phyloP scores from a whole-genome alignment of 805 yeast species.

The Scheffersomyces ergatensis region DNA sequence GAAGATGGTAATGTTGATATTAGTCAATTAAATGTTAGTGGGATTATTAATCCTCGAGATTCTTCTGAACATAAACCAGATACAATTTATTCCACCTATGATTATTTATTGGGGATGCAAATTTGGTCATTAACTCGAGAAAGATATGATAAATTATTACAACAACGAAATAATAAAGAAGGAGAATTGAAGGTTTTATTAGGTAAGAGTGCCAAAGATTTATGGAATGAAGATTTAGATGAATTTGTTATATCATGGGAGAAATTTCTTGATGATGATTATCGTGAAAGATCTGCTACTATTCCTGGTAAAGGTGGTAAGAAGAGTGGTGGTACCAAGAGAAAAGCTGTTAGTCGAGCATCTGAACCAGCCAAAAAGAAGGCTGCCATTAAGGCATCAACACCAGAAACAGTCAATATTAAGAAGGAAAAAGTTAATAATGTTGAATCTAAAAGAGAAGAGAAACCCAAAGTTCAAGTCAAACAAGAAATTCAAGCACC shows the following conservation, averaged over 20 bases:
- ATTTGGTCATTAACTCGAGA: conserved; percentile 92
- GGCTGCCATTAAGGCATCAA: conserved; percentile 1
- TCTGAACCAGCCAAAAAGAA: conserved; percentile 2
- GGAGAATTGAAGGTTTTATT: conserved; percentile 65
- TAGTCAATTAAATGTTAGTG: conserved; percentile 24
- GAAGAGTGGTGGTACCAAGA: conserved; percentile 29
- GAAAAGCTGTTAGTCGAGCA: conserved; percentile 14
- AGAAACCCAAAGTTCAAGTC: conserved; percentile 2
- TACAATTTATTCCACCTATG: conserved; percentile 65
- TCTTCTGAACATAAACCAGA: conserved; percentile 47
- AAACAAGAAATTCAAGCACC: conserved; percentile 3
- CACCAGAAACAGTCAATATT: conserved; percentile 6
- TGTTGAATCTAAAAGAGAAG: conserved; percentile 2
- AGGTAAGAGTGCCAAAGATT: conserved; percentile 72
- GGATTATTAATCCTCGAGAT: conserved; percentile 20
- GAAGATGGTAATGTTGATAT: conserved; percentile 43
- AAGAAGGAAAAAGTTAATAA: conserved; percentile 7
- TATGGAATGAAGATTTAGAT: conserved; percentile 85
- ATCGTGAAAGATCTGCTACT: conserved; percentile 51
- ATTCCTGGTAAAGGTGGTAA: conserved; percentile 28
- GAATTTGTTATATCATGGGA: conserved; percentile 67
- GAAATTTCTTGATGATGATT: conserved; percentile 64
- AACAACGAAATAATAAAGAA: conserved; percentile 72
- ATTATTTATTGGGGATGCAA: conserved; percentile 87
- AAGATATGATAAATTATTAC: conserved; percentile 75